These are phyloP conservation scores for Diaporthe eres DNA, from an alignment of 2,329 filamentous ascomycete genomes.

Conservation along the genomic window DNA sequence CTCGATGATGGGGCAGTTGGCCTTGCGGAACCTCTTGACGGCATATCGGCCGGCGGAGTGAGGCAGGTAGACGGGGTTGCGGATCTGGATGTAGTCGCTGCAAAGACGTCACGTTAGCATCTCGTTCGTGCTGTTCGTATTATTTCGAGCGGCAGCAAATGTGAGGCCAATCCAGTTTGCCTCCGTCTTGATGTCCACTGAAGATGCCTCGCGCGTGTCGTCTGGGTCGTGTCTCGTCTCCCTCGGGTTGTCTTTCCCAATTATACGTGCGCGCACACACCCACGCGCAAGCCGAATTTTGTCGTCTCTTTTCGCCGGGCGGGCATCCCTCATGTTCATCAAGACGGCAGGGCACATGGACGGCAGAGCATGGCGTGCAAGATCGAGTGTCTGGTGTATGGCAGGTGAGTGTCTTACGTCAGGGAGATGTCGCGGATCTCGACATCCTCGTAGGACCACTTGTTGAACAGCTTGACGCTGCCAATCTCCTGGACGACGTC, in stretches of 20 bases:
- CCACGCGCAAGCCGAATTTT: neutral
- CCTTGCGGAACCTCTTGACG: slow-evolving; percentile 99
- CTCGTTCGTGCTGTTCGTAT: slow-evolving; percentile 31
- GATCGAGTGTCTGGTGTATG: slow-evolving; percentile 39
- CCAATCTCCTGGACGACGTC: slow-evolving; percentile 91
- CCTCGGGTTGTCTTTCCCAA: neutral
- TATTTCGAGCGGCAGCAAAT: slow-evolving; percentile 29
- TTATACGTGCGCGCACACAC: neutral
- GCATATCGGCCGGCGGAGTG: slow-evolving; percentile 99
- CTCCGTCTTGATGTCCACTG: slow-evolving; percentile 28
- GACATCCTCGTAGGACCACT: slow-evolving; percentile 98
- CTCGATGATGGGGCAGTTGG: slow-evolving; percentile 99
- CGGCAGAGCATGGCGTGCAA: slow-evolving; percentile 48
- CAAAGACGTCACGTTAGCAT: slow-evolving; percentile 53
- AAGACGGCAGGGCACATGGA: slow-evolving; percentile 36
- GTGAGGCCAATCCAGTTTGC: slow-evolving; percentile 30
- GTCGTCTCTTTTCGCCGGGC: slow-evolving; percentile 8
- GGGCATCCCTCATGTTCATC: slow-evolving; percentile 17
- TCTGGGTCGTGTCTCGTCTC: neutral
- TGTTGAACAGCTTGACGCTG: slow-evolving; percentile 97
- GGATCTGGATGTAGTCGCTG: slow-evolving; percentile 99
- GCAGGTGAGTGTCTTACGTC: slow-evolving; percentile 78
- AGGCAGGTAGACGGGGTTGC: slow-evolving; percentile 98
- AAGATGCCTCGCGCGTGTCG: slow-evolving; percentile 5
- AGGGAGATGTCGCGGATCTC: slow-evolving; percentile 99